Evolutionary conservation across 2,329 filamentous ascomycete genomes (phyloP), one percentile per base, ranked within the genome.

Genomic region (Clarireedia homoeocarpa): DNA sequence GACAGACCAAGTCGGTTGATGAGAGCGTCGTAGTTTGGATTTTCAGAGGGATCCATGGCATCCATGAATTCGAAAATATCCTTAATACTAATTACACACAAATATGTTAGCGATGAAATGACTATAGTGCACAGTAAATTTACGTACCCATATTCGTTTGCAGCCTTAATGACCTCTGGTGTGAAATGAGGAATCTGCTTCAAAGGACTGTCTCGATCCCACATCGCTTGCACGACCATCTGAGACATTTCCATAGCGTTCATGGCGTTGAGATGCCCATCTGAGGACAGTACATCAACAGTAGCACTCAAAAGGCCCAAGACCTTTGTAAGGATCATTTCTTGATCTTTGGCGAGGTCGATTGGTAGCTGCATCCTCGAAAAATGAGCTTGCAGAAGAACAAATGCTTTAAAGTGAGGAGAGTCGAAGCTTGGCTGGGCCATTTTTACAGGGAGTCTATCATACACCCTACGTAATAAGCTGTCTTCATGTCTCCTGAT

Each of bases 1-100:
- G 85, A 84, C 44, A 99, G 78, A 6, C 85, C 84, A 40, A 99
- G 80, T 3, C 84, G 82, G 68, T 89, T 85, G 62, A 97, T 80
- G 34, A 99, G 78, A 34, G 81, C 79, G 48, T 80, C 79, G 70
- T 96, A 92, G 61, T 95, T 80, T 42, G 87, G 76, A 71, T 96
- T 96, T 72, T 96, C 92, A 1, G 90, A 86, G 2, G 92, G 91
- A 69, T 96, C 94, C 92, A 99, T 99, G 61, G 90, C 88, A 65
- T 97, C 92, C 88, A 97, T 96, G 75, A 99, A 97, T 69, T 96
- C 91, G 66, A 95, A 92, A 62, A 99, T 86, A 66, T 97, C 92
- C 66, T 90, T 91, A 75, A 99, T 87, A 61, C 84, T 89, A 58
- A 60, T 34, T 54, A 42, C 49, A 40, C 38, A 48, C 20, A 47